Base-by-base conservation (phyloP, 345 rosid species). In the Salix caprea region DNA sequence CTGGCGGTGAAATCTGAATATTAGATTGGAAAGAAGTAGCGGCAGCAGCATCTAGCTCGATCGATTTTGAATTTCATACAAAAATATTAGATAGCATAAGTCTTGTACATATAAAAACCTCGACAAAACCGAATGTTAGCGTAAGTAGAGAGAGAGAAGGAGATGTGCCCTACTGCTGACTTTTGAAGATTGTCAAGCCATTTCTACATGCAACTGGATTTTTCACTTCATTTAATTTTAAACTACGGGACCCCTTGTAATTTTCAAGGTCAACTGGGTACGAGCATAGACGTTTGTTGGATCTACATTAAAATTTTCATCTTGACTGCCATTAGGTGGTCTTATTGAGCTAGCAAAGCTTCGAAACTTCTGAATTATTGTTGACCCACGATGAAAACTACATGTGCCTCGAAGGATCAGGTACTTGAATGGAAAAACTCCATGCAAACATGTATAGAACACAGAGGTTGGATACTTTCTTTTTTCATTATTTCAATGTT, bases 101-200 rank as follows among this genome's bases (percentile, higher is more conserved):
- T n/a, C 62, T n/a, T 12, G 28, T 21, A 18, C 2, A 2, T 18
- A 21, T 67, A 14, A 28, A 32, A 3, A 26, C 23, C 14, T 60
- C 1, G 21, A 52, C 6, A 68, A 28, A 30, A 44, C 13, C 62
- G 60, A 82, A 80, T 65, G 82, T 80, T 78, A 68, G 76, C 73
- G 71, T 2, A 34, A 65, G 71, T 36, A 36, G 70, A 36, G 56
- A 56, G 28, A 66, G 46, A 15, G 6, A 30, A 9, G 26, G 7
- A 24, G 58, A 73, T 4, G 54, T 39, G 62, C 39, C 75, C 10
- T 50, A 40, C 56, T 64, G 83, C 66, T 76, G 88, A 85, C 83
- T 69, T 74, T 69, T 52, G 62, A 67, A 74, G 54, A 14, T 70
- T 50, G 78, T 74, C 84, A 81, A 69, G 19, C 65, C 56, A 69